Percentiles rank a stretch among this genome's conserved stretches.
These are phyloP conservation scores for Linnemannia zychae DNA, from an alignment of 192 early-diverging fungal genomes.

Conservation along the genomic window DNA sequence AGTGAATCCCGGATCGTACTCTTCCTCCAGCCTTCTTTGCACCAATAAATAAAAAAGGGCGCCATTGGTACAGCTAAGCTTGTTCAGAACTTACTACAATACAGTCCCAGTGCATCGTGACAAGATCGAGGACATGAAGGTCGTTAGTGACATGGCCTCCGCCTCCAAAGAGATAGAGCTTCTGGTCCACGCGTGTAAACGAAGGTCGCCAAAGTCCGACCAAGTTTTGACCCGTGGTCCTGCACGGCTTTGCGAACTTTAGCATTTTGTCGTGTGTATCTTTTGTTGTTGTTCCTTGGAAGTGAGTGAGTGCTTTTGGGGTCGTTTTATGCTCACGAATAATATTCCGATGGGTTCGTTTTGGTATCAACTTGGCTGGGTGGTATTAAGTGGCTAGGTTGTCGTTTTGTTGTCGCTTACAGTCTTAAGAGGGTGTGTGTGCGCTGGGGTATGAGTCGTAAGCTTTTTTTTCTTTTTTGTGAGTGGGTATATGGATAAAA, in stretches of 20 bases:
- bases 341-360: neutral
- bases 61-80: neutral
- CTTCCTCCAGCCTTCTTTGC: neutral
- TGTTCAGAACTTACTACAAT: constrained; percentile 52
- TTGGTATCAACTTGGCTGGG: too few relatives aligned
- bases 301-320: neutral
- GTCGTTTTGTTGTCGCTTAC: neutral
- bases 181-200: constrained; percentile 65
- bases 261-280: constrained; percentile 22
- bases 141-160: constrained; percentile 71
- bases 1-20: neutral
- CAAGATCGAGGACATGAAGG: constrained; percentile 64
- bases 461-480: neutral
- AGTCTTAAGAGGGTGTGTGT: neutral
- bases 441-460: neutral
- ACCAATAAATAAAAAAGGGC: neutral
- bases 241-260: constrained; percentile 60
- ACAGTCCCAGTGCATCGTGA: constrained; percentile 64
- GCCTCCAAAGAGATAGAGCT: constrained; percentile 67
- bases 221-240: constrained; percentile 66
- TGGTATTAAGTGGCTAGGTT: too few relatives aligned
- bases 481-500: neutral
- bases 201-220: constrained; percentile 70
- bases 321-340: neutral
- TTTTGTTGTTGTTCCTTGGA: neutral